Evolutionary conservation across 192 early-diverging fungal species (phyloP).

Genomic region (Dimargaris xerosporica): DNA sequence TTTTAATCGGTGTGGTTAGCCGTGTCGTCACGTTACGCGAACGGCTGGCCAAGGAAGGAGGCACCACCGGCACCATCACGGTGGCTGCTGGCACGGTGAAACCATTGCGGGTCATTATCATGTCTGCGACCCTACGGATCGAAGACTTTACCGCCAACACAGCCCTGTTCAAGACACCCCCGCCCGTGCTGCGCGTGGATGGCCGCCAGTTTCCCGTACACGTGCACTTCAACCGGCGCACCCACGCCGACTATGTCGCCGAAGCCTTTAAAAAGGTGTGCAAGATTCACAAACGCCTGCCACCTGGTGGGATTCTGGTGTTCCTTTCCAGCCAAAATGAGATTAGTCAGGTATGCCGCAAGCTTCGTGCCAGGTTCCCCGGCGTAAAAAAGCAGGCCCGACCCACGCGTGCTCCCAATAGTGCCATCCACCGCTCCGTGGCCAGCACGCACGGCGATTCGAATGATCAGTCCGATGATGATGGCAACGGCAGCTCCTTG

Average conservation of each 20-base stretch:
- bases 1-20: slow-evolving; percentile 90
- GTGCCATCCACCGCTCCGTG: too few species aligned
- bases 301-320: slow-evolving; percentile 83
- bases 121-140: slow-evolving; percentile 96
- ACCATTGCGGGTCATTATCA: slow-evolving; percentile 90
- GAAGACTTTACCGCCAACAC: slow-evolving; percentile 86
- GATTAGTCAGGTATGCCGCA: slow-evolving; percentile 60
- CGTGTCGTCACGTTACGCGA: slow-evolving; percentile 73
- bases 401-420: too few species aligned
- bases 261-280: slow-evolving; percentile 83
- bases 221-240: slow-evolving; percentile 86
- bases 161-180: slow-evolving; percentile 53
- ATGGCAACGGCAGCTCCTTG: slow-evolving; percentile 10
- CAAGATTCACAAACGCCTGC: slow-evolving; percentile 89
- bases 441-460: too few species aligned
- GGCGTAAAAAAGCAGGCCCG: too few species aligned
- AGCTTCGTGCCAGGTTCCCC: slow-evolving; percentile 61
- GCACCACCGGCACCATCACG: too few species aligned
- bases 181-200: slow-evolving; percentile 84
- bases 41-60: slow-evolving; percentile 34
- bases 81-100: slow-evolving; percentile 25
- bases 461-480: background rate
- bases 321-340: slow-evolving; percentile 94
- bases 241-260: slow-evolving; percentile 75
- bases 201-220: slow-evolving; percentile 77